phyloP scores from a whole-genome alignment of 2,329 filamentous ascomycete genomes.

The Penicillium brasilianum region DNA sequence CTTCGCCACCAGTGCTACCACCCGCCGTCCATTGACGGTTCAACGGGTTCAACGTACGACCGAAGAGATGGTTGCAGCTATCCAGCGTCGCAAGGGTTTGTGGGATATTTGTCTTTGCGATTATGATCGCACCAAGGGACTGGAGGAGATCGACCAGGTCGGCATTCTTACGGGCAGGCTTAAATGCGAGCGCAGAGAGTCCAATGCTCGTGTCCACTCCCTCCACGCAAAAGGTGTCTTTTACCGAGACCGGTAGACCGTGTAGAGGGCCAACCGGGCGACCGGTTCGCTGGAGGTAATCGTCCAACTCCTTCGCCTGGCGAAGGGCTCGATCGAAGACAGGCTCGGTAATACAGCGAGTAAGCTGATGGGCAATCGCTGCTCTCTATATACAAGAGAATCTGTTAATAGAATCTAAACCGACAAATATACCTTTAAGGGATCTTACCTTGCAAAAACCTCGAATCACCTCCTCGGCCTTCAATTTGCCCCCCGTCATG shows the following conservation, averaged over 20 bases:
- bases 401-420: neutral
- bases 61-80: constrained; percentile 65
- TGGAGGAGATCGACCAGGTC: constrained; percentile 64
- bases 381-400: constrained; percentile 35
- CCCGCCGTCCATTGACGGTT: constrained; percentile 66
- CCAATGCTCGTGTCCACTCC: constrained; percentile 62
- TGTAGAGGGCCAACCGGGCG: constrained; percentile 63
- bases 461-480: constrained; percentile 52
- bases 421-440: neutral
- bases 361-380: constrained; percentile 48
- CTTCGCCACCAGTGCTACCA: constrained; percentile 70
- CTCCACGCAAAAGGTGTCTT: constrained; percentile 53
- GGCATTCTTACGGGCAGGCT: constrained; percentile 62
- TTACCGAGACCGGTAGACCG: constrained; percentile 63
- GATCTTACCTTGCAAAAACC: constrained; percentile 59
- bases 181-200: constrained; percentile 64
- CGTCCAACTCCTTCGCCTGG: constrained; percentile 56
- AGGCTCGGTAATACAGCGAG: constrained; percentile 59
- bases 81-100: constrained; percentile 62
- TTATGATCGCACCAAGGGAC: constrained; percentile 67
- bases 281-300: constrained; percentile 46
- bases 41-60: constrained; percentile 66
- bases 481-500: constrained; percentile 42
- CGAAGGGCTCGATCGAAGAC: constrained; percentile 57
- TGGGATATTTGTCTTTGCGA: constrained; percentile 73